These are phyloP conservation scores for Teratosphaeria viscida DNA, from an alignment of 2,329 filamentous ascomycete genomes.

Conservation along the genomic window DNA sequence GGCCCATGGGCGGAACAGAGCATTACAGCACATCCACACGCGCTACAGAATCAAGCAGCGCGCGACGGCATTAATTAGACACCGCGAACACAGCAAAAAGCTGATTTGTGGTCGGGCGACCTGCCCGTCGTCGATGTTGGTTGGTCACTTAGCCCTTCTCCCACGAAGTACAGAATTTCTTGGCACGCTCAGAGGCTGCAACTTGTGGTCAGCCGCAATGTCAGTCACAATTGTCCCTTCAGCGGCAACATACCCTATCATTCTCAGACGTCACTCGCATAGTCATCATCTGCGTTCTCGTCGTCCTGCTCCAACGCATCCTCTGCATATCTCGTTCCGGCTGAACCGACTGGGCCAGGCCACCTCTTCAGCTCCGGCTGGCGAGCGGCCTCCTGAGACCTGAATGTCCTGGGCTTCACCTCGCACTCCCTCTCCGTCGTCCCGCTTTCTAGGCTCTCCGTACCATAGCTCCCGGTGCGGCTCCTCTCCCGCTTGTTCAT, in stretches of 20 bases:
- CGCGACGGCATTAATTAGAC: background rate
- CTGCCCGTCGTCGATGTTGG: no score
- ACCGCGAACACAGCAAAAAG: background rate
- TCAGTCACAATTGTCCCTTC: no score
- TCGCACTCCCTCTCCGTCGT: background rate
- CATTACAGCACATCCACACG: no score
- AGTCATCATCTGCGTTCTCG: background rate
- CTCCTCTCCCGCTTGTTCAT: background rate
- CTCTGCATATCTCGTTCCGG: background rate
- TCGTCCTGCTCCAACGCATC: background rate
- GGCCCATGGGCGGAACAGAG: no score
- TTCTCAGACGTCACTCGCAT: background rate
- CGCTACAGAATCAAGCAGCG: no score
- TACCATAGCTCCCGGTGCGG: background rate
- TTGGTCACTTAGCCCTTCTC: no score
- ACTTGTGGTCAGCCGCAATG: background rate
- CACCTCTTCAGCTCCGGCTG: background rate
- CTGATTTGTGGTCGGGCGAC: no score
- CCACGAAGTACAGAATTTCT: no score
- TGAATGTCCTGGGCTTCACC: background rate
- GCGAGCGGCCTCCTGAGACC: background rate
- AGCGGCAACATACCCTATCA: no score
- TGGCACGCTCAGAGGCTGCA: background rate
- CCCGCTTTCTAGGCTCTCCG: background rate
- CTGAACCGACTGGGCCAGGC: background rate